Base-by-base conservation (phyloP, 2,329 filamentous ascomycete species). In the Parastagonospora nodorum region DNA sequence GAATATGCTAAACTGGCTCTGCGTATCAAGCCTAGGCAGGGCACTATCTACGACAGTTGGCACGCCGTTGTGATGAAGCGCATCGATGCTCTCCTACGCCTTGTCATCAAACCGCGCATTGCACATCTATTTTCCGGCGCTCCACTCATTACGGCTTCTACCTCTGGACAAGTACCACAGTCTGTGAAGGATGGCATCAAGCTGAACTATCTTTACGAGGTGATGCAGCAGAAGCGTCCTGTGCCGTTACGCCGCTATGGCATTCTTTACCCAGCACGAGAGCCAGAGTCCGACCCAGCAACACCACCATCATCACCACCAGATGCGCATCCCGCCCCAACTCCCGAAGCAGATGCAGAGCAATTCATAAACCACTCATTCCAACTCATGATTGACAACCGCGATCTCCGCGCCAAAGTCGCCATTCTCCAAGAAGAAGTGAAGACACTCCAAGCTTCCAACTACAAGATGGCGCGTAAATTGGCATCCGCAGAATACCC, bases 161-260 rank as follows among this genome's bases (percentile, higher is more conserved):
- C 50, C 2, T 50, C 32, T 3, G 48, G 57, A 19, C 39, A 48
- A n/a, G 27, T 47, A 5, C 46, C 48, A 15, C 31, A 50, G 8
- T 45, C 49, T 4, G 16, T 45, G 1, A 28, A 32, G 15, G 47
- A 56, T 8, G 50, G 47, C 3, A 49, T 53, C 28, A 42, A 46
- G 12, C 48, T 60, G 7, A 48, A 43, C 4, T 62, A 48, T 30
- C 24, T 56, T 2, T 64, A 52, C 32, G 54, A 62, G 37, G 49
- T 50, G 2, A 51, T 60, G 35, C 58, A 58, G 15, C 47, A 55
- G 14, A 44, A 60, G 41, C 55, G 60, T 9, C 12, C 5, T 5
- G 54, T 60, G 7, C 58, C 60, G 4, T 29, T 60, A 3, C 24
- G 12, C 9, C 50, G 54, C 7, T 63, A 60, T 37, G 51, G 51